These are phyloP conservation scores for Firmiana major DNA, from an alignment of 345 rosid species.

Conservation along the genomic window DNA sequence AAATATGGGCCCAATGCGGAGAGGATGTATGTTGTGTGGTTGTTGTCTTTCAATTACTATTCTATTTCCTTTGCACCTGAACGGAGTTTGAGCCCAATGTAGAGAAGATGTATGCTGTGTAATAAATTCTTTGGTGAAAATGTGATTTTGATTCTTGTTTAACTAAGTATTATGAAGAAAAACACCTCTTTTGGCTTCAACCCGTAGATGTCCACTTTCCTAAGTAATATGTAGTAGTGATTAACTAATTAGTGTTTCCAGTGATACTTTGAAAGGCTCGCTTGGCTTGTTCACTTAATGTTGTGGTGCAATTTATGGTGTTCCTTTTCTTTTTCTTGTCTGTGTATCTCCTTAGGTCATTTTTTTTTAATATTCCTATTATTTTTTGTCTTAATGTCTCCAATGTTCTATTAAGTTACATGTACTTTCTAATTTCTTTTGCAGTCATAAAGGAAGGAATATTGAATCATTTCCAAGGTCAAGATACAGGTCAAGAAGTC, in stretches of 20 bases:
- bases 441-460: conserved; percentile 51
- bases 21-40: conserved; percentile 59
- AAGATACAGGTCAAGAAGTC: conserved; percentile 38
- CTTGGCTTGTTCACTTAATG: background rate
- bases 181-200: background rate
- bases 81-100: background rate
- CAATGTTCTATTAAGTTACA: background rate
- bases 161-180: background rate
- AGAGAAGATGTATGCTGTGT: background rate
- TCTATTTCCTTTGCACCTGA: background rate
- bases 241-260: background rate
- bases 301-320: background rate
- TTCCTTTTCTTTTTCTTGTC: background rate
- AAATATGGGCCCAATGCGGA: conserved; percentile 99
- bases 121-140: background rate
- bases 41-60: background rate
- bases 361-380: no score
- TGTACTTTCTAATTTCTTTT: background rate
- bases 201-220: background rate
- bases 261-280: background rate
- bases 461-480: conserved; percentile 43
- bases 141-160: background rate
- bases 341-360: background rate
- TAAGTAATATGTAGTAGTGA: background rate
- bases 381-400: background rate